Conservation (phyloP, 768 basidiomycete species). For the Dictyophora rubrovolvata region DNA sequence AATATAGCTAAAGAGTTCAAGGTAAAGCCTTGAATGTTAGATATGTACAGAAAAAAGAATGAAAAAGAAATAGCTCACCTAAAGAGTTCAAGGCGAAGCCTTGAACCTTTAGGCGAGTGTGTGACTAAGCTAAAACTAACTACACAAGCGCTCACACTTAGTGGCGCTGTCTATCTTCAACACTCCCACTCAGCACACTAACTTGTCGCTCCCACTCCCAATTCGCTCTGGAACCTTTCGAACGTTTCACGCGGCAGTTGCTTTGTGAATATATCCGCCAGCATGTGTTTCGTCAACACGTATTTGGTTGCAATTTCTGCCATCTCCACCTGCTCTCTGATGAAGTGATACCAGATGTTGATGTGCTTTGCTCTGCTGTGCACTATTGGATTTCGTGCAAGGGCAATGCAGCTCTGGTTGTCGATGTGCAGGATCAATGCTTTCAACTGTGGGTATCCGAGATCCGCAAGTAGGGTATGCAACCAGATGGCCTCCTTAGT, state of each 20-base stretch:
- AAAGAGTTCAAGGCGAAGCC: no score
- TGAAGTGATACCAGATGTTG: constrained; percentile 26
- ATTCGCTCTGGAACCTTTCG: neutral
- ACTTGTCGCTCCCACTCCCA: neutral
- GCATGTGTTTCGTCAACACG: constrained; percentile 14
- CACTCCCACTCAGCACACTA: neutral
- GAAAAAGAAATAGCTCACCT: no score
- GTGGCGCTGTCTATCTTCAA: neutral
- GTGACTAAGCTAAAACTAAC: no score
- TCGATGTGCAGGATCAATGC: constrained; percentile 10
- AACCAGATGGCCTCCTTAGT: constrained; percentile 10
- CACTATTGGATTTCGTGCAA: constrained; percentile 20
- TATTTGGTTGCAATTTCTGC: constrained; percentile 12
- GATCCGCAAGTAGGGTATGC: constrained; percentile 8
- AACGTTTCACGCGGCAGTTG: neutral
- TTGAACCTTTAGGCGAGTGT: no score
- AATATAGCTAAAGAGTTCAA: no score
- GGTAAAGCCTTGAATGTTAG: no score
- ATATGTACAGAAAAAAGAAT: no score
- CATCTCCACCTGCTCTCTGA: constrained; percentile 19
- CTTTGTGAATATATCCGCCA: constrained; percentile 18
- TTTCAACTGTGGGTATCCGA: constrained; percentile 18
- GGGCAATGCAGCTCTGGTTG: constrained; percentile 23
- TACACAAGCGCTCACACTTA: neutral
- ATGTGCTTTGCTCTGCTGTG: constrained; percentile 30